Evolutionary conservation across 805 yeast genomes (phyloP), one percentile per base, ranked within the genome.

Genomic region (Myxozyma mucilagina): DNA sequence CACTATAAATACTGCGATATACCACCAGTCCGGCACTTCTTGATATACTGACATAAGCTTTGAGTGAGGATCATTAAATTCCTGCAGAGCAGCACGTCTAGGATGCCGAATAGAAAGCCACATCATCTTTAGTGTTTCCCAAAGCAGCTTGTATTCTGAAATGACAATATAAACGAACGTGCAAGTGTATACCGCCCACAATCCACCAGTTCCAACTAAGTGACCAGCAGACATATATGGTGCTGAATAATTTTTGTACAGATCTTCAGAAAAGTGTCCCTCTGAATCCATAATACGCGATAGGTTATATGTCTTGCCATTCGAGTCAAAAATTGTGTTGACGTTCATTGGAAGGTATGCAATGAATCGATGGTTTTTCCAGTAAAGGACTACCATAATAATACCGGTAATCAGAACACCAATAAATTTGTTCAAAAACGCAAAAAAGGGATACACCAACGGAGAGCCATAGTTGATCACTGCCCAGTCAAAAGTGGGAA

Each of bases 221-320:
- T 79, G 79, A 0, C 84, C 86, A 3, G 87, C 86, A 45, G 81
- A 70, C 69, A 80, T 82, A 69, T 79, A 84, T 5, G 87, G 86
- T 6, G 86, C 86, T 0, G 86, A 84, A 62, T 81, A 78, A 41
- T 74, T 59, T 59, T 75, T 70, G 70, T 83, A 84, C 64, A 78
- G 80, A 1, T 64, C 68, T 47, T 74, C 69, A 63, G 82, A 83
- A 54, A 86, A 79, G 57, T 78, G 72, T 36, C 78, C 75, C 7
- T 73, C 68, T 66, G 79, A 74, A 20, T 42, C 51, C 41, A 86
- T 72, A 56, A 87, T 82, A 52, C 75, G 75, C 11, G 76, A 47
- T 31, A 82, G 84, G 52, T 84, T 75, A 72, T 86, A 87, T 7
- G 52, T 38, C 11, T 20, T 38, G 1, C 67, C 67, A 20, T 31